Evolutionary conservation across 495 filamentous ascomycete genomes (phyloP).

Genomic region (Apiosordaria backusii): DNA sequence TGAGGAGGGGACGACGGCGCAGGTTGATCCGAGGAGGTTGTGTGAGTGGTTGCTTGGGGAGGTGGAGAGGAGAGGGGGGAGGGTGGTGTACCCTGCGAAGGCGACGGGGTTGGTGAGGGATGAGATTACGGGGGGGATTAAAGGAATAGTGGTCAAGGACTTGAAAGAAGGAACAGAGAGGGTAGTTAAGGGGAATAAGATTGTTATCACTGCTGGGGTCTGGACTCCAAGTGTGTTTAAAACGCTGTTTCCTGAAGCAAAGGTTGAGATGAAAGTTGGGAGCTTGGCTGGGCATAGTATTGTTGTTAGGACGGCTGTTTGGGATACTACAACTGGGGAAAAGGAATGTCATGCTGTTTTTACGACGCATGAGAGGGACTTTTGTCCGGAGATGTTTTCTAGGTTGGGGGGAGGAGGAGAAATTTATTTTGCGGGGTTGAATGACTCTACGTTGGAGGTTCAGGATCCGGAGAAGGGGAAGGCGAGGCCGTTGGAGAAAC

Average conservation of each 20-base stretch:
- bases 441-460: slow-evolving; percentile 54
- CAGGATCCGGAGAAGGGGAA: slow-evolving; percentile 51
- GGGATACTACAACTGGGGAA: slow-evolving; percentile 37
- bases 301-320: slow-evolving; percentile 59
- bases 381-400: slow-evolving; percentile 71
- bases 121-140: slow-evolving; percentile 37
- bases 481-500: slow-evolving; percentile 38
- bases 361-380: slow-evolving; percentile 53
- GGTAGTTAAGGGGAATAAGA: slow-evolving; percentile 52
- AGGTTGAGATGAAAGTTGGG: slow-evolving; percentile 49
- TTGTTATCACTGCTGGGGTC: slow-evolving; percentile 65
- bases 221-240: slow-evolving; percentile 65
- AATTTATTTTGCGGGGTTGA: slow-evolving; percentile 73
- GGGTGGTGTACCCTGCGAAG: slow-evolving; percentile 61
- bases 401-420: slow-evolving; percentile 58
- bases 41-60: slow-evolving; percentile 61
- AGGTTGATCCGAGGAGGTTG: slow-evolving; percentile 60
- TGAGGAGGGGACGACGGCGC: slow-evolving; percentile 58
- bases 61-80: slow-evolving; percentile 57
- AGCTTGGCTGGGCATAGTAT: slow-evolving; percentile 70
- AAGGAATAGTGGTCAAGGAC: slow-evolving; percentile 45
- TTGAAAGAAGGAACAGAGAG: slow-evolving; percentile 34
- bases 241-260: slow-evolving; percentile 58
- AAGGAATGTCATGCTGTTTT: slow-evolving; percentile 66
- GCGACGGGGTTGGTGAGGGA: slow-evolving; percentile 53